A percentile compares a stretch with the other conserved stretches of the same genome.
Evolutionary conservation across 2,329 filamentous ascomycete species (phyloP).

Genomic region (Fusarium lyarnte): DNA sequence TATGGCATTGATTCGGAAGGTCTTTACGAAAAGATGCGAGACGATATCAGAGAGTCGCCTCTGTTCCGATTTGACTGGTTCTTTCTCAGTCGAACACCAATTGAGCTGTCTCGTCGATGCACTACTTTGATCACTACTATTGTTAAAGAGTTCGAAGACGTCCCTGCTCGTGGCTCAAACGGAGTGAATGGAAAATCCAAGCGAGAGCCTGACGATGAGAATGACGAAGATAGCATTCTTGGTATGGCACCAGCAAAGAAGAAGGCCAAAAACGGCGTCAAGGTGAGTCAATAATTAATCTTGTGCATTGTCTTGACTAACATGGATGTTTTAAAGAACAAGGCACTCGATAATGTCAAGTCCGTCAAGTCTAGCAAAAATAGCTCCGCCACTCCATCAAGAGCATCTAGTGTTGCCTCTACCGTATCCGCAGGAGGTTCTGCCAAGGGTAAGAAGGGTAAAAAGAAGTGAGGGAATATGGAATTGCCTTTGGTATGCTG

Average conservation of each 20-base stretch:
- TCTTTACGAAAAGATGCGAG: conserved; percentile 93
- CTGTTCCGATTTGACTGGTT: conserved; percentile 99
- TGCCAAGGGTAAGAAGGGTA: conserved; percentile 59
- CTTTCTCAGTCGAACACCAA: conserved; percentile 92
- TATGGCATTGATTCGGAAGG: conserved; percentile 91
- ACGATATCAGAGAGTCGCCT: conserved; percentile 93
- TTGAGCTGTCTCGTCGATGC: conserved; percentile 91
- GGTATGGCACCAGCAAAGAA: conserved; percentile 91
- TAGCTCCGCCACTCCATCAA: conserved; percentile 79
- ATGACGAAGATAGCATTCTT: conserved; percentile 83
- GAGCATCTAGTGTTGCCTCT: conserved; percentile 89
- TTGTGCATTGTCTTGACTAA: conserved; percentile 23
- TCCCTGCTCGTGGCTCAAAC: conserved; percentile 63
- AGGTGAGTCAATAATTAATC: conserved; percentile 64
- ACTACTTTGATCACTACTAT: conserved; percentile 95
- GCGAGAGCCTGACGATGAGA: conserved; percentile 81
- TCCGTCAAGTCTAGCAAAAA: conserved; percentile 83
- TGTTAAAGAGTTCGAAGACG: conserved; percentile 89
- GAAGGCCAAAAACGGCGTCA: conserved; percentile 88
- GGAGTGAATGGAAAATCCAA: conserved; percentile 75
- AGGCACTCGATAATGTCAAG: conserved; percentile 90
- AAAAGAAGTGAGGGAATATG: conserved; percentile 44
- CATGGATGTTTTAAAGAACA: conserved; percentile 71
- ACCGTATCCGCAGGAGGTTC: conserved; percentile 67
- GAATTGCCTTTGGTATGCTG: conserved; percentile 5